Base-by-base conservation (phyloP, 805 yeast genomes). In the Grigorovia transvaalensis region DNA sequence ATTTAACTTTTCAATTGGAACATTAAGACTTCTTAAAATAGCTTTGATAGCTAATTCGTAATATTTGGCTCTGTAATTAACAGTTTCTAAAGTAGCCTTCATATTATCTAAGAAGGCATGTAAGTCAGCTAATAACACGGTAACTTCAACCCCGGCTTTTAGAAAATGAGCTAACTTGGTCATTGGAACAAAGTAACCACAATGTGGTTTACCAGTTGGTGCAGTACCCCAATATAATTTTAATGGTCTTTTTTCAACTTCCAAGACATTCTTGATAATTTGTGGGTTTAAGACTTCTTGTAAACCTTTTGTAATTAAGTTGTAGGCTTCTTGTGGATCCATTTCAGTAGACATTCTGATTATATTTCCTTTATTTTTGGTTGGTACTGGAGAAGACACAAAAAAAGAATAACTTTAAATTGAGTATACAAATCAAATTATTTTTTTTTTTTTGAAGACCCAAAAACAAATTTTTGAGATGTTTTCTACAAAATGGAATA, bases 181-280 rank as follows among this genome's bases (percentile, higher is more conserved):
- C 98, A 93, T 91, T 50, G 98, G 93, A 42, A 93, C 99, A 65
- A 93, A 88, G 77, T 93, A 93, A 50, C 98, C 99, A 74, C 97
- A 90, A 72, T 93, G 99, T 46, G 98, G 96, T 71, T 81, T 87
- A 50, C 99, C 99, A 4, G 99, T 93, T 54, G 99, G 98, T 8
- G 99, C 99, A 19, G 98, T 90, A 59, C 99, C 99, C 98, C 97
- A 93, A 80, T 93, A 93, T 64, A 93, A 72, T 63, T 81, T 85
- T 59, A 95, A 70, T 13, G 93, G 87, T 61, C 95, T 81, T 61
- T 88, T 80, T 63, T 88, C 85, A 51, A 78, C 83, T 65, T 86
- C 93, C 55, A 90, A 74, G 38, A 88, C 81, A 64, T 88, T 79
- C 65, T 85, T 85, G 70, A 91, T 87, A 70, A 89, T 88, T 69